Evolutionary conservation across 2,329 filamentous ascomycete genomes (phyloP), one percentile per base, ranked within the genome.

Genomic region (Rhinocladiella mackenziei): DNA sequence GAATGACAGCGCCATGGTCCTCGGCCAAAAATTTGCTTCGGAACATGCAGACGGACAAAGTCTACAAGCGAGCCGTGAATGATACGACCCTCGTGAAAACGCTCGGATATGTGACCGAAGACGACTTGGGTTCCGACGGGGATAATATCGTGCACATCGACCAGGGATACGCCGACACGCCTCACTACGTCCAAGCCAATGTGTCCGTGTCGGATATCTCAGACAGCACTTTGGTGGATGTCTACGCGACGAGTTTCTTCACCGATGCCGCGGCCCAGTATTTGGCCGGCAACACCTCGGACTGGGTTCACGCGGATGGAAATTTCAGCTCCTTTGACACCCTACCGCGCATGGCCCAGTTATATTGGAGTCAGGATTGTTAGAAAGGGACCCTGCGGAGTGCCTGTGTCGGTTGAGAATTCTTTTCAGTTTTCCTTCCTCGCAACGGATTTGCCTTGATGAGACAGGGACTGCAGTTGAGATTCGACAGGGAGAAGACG

Each of bases 51-150:
- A 56, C 54, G 10, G 52, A 54, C 30, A 58, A 60, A 43, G 61
- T 60, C 31, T 58, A 57, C 33, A 52, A 53, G 36, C 42, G 46
- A 7, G 7, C 47, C 7, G 40, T 42, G 18, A 49, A 56, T 23
- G 53, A 57, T 13, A 58, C 57, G 26, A 34, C 36, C 9, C 43
- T 51, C 5, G 46, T 53, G 29, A 39, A 25, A 17, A 53, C 57
- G 2, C 45, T 57, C 3, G 62, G 62, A 4, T 62, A 63, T 41
- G 53, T 52, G 11, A 65, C 62, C 4, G 54, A 45, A 11, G 62
- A 65, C 35, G 62, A 65, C 47, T 61, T 65, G 39, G 62, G 62
- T 15, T 50, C 14, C 11, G 60, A 63, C 36, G 62, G 62, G 5
- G 62, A 65, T 41, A 62, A 65, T 36, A 63, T 60, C 19, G 46